Percentiles rank a stretch among this genome's conserved stretches.
phyloP scores from a whole-genome alignment of 495 filamentous ascomycete species.

The Chlorociboria aeruginascens region DNA sequence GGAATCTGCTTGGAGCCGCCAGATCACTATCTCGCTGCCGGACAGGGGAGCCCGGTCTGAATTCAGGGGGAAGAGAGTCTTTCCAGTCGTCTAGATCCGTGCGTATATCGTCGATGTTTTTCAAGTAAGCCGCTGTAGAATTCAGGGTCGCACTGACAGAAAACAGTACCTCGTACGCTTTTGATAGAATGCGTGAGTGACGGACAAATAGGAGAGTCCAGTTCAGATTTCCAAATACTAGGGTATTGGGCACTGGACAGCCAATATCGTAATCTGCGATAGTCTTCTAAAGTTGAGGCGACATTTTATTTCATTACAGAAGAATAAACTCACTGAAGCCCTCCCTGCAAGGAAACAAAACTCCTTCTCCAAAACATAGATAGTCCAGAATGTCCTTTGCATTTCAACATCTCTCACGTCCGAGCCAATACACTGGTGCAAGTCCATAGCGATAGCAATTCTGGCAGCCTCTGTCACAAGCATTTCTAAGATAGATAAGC shows the following conservation, averaged over 20 bases:
- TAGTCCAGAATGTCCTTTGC: conserved; percentile 25
- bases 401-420: conserved; percentile 1
- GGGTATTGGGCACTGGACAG: conserved; percentile 22
- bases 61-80: conserved; percentile 17
- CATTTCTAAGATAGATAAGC: conserved; percentile 23
- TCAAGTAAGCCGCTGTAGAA: conserved; percentile 12
- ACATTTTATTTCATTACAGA: neutral
- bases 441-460: conserved; percentile 21
- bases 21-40: neutral
- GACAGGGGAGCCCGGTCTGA: conserved; percentile 18
- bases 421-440: conserved; percentile 11
- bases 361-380: conserved; percentile 27
- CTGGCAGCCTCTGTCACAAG: conserved; percentile 23
- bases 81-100: conserved; percentile 23
- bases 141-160: conserved; percentile 21
- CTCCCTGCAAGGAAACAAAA: conserved; percentile 20
- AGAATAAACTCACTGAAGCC: conserved; percentile 20
- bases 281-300: conserved; percentile 2
- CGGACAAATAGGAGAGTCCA: conserved; percentile 23
- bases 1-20: neutral
- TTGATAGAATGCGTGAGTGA: conserved; percentile 21
- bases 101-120: conserved; percentile 19
- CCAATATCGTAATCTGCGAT: conserved; percentile 23
- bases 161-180: conserved; percentile 24
- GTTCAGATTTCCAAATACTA: conserved; percentile 22